A percentile compares a stretch with the other conserved stretches of the same genome.
Evolutionary conservation across 2,329 filamentous ascomycete genomes (phyloP).

Genomic region (Aspergillus quadrilineatus): DNA sequence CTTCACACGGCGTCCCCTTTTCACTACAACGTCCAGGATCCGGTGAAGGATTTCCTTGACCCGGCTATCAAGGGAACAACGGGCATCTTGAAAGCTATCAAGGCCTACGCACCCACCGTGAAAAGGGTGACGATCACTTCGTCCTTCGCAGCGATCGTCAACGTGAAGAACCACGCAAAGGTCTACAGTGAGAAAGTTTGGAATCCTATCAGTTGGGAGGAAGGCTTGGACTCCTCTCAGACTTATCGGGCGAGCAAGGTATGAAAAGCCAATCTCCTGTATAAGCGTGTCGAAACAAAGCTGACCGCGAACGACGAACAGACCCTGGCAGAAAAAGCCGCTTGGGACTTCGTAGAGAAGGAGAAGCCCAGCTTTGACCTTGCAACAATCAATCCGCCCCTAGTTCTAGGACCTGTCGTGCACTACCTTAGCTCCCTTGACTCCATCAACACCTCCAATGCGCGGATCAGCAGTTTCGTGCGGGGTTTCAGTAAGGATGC

Average conservation of each 20-base stretch:
- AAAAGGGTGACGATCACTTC: slow-evolving; percentile 71
- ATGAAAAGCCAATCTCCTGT: background rate
- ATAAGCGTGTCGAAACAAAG: background rate
- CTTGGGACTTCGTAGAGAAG: slow-evolving; percentile 62
- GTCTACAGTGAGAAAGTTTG: slow-evolving; percentile 41
- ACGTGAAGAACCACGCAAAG: slow-evolving; percentile 41
- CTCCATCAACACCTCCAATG: slow-evolving; percentile 71
- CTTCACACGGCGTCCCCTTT: slow-evolving; percentile 75
- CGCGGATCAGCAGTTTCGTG: slow-evolving; percentile 63
- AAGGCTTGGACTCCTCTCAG: slow-evolving; percentile 36
- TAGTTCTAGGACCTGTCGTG: slow-evolving; percentile 63
- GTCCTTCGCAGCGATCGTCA: slow-evolving; percentile 66
- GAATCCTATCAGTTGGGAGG: slow-evolving; percentile 47
- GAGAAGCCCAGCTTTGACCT: slow-evolving; percentile 61
- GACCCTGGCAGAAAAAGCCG: slow-evolving; percentile 64
- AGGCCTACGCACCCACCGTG: slow-evolving; percentile 62
- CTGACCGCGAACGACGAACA: slow-evolving; percentile 12
- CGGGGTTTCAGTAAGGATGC: slow-evolving; percentile 60
- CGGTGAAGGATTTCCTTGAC: slow-evolving; percentile 63
- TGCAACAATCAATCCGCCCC: slow-evolving; percentile 61
- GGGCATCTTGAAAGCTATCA: slow-evolving; percentile 62
- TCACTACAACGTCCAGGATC: slow-evolving; percentile 68
- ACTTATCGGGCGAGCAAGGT: slow-evolving; percentile 56
- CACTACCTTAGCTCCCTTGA: slow-evolving; percentile 63
- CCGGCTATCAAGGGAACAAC: slow-evolving; percentile 64